These are phyloP conservation scores for Anthracocystis panici-leucophaei DNA, from an alignment of 1,284 basidiomycete genomes.

Conservation along the genomic window DNA sequence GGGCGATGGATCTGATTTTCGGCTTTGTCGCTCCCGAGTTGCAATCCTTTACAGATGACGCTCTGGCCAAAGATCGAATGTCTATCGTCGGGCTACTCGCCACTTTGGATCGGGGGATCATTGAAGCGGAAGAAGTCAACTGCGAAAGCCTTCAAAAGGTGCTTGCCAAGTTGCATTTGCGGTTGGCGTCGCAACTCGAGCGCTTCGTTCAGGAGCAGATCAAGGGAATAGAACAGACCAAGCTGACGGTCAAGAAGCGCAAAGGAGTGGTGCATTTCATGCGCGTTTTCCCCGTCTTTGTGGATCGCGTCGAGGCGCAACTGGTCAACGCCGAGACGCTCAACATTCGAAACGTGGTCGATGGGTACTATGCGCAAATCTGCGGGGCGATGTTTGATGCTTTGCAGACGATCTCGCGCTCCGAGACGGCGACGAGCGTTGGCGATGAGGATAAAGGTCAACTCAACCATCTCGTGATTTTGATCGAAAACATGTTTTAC, in stretches of 20 bases:
- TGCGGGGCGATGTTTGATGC: conserved; percentile 90
- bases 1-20: conserved; percentile 92
- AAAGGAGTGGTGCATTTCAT: conserved; percentile 93
- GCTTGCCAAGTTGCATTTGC: conserved; percentile 82
- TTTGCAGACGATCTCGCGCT: conserved; percentile 90
- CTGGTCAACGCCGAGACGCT: conserved; percentile 77
- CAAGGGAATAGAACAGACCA: conserved; percentile 81
- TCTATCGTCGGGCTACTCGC: conserved; percentile 85
- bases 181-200: conserved; percentile 46
- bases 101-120: conserved; percentile 81
- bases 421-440: conserved; percentile 75
- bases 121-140: conserved; percentile 82
- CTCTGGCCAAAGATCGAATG: conserved; percentile 82
- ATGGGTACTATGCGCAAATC: conserved; percentile 87
- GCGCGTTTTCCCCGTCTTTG: conserved; percentile 89
- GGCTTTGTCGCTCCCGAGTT: conserved; percentile 88
- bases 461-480: conserved; percentile 92
- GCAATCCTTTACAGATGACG: conserved; percentile 85
- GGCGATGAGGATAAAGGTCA: conserved; percentile 83
- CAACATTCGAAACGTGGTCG: conserved; percentile 82
- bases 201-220: conserved; percentile 77
- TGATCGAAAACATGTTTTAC: conserved; percentile 97
- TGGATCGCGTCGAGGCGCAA: conserved; percentile 85
- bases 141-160: conserved; percentile 80
- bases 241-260: conserved; percentile 89